Percentiles rank a stretch among this genome's conserved stretches.
phyloP scores from a whole-genome alignment of 2,329 filamentous ascomycete species.

The Sporothrix euskadiensis region DNA sequence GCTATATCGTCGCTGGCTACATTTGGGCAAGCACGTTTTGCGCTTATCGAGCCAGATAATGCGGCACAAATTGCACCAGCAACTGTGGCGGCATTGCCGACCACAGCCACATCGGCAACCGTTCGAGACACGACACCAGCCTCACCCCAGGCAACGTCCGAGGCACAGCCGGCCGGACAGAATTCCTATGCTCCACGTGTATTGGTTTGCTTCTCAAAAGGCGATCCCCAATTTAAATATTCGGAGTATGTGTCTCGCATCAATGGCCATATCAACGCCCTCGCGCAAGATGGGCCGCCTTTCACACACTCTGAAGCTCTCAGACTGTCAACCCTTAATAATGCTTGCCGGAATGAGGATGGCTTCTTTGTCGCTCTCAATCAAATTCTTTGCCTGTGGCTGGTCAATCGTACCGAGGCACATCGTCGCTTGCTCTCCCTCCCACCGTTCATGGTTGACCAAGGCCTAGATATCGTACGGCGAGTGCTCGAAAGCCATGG shows the following conservation, averaged over 20 bases:
- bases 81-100: neutral
- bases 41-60: neutral
- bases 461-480: constrained; percentile 41
- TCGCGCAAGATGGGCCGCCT: neutral
- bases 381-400: constrained; percentile 64
- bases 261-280: neutral
- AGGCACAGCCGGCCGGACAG: neutral
- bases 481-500: constrained; percentile 44
- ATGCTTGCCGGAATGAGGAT: constrained; percentile 60
- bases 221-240: neutral
- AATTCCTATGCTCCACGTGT: neutral
- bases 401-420: constrained; percentile 41
- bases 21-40: neutral
- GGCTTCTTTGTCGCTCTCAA: constrained; percentile 65
- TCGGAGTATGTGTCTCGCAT: neutral
- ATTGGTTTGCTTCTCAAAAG: neutral
- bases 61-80: too few species aligned
- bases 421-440: constrained; percentile 41
- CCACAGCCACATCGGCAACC: neutral
- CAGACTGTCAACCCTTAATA: constrained; percentile 55
- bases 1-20: neutral
- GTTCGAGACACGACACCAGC: neutral
- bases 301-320: constrained; percentile 43
- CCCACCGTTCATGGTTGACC: constrained; percentile 35
- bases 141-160: neutral